A percentile compares a stretch with the other conserved stretches of the same genome.
Evolutionary conservation across 1,284 basidiomycete genomes (phyloP).

Genomic region (Leccinum huronense): DNA sequence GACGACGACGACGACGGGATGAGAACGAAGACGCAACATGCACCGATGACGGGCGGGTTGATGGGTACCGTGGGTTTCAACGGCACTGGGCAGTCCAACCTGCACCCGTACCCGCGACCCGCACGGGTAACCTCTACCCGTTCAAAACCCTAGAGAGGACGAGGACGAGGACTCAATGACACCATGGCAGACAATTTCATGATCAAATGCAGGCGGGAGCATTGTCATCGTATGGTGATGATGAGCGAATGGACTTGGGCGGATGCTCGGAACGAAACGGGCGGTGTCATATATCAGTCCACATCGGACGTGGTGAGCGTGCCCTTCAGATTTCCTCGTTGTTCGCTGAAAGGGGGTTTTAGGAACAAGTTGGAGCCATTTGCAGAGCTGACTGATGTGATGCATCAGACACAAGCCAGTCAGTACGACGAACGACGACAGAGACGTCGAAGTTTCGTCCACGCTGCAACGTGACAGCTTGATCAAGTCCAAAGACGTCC

Average conservation of each 20-base stretch:
- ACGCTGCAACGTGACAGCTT: constrained; percentile 16
- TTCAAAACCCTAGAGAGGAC: too few relatives aligned
- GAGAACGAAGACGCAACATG: too few relatives aligned
- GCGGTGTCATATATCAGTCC: constrained; percentile 69
- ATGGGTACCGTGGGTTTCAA: too few relatives aligned
- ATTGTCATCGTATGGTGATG: constrained; percentile 61
- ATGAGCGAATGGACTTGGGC: constrained; percentile 54
- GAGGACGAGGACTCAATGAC: too few relatives aligned
- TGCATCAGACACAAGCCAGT: constrained; percentile 5
- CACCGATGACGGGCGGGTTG: too few relatives aligned
- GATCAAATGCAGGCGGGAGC: constrained; percentile 55
- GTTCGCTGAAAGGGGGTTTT: constrained; percentile 1
- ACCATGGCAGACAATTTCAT: constrained; percentile 9
- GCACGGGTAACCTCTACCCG: too few relatives aligned
- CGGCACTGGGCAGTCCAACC: too few relatives aligned
- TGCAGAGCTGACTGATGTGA: constrained; percentile 36
- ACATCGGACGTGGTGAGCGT: constrained; percentile 66
- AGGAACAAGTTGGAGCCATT: constrained; percentile 75
- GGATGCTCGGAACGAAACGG: constrained; percentile 69
- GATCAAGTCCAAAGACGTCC: constrained; percentile 18
- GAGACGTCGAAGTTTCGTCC: constrained; percentile 21
- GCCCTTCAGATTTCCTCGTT: neutral
- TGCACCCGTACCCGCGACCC: too few relatives aligned
- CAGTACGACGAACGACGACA: constrained; percentile 3
- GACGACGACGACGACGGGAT: too few relatives aligned